A percentile compares a stretch with the other conserved stretches of the same genome.
These are phyloP conservation scores for Xylaria sp. DNA, from an alignment of 2,329 filamentous ascomycete genomes.

Conservation along the genomic window DNA sequence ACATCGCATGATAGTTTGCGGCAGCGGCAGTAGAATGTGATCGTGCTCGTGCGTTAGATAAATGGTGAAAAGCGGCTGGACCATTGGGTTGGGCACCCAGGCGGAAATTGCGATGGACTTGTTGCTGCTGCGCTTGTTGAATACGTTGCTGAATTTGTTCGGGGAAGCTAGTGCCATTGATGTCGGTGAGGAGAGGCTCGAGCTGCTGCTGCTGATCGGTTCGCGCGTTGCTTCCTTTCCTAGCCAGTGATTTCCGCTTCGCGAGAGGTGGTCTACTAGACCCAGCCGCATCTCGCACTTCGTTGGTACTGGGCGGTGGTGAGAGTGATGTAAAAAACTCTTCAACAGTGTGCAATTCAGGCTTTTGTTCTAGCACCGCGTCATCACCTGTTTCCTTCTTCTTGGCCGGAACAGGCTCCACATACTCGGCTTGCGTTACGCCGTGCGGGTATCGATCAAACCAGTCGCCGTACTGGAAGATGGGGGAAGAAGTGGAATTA, in stretches of 20 bases:
- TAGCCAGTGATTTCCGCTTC: conserved; percentile 54
- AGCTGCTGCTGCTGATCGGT: conserved; percentile 51
- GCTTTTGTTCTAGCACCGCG: conserved; percentile 86
- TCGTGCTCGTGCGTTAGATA: conserved; percentile 52
- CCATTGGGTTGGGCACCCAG: conserved; percentile 55
- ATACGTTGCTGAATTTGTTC: conserved; percentile 52
- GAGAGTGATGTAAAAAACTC: conserved; percentile 90
- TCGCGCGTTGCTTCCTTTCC: conserved; percentile 51
- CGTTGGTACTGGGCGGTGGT: conserved; percentile 63
- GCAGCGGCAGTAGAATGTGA: conserved; percentile 52
- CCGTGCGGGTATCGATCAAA: conserved; percentile 95
- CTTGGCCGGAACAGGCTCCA: conserved; percentile 74
- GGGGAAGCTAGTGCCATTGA: conserved; percentile 43
- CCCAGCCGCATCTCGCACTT: conserved; percentile 54
- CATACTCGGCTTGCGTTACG: conserved; percentile 83
- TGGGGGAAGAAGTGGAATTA: conserved; percentile 63
- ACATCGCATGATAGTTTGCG: conserved; percentile 58
- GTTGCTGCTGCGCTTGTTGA: conserved; percentile 50
- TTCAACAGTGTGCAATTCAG: conserved; percentile 91
- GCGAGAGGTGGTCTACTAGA: conserved; percentile 40
- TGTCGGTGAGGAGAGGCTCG: conserved; percentile 54
- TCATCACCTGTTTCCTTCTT: conserved; percentile 85
- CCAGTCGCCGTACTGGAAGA: conserved; percentile 98
- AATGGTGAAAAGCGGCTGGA: conserved; percentile 53
- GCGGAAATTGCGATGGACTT: conserved; percentile 57